Conservation (phyloP, 169 alveolate genomes). For the Plasmodium berghei region DNA sequence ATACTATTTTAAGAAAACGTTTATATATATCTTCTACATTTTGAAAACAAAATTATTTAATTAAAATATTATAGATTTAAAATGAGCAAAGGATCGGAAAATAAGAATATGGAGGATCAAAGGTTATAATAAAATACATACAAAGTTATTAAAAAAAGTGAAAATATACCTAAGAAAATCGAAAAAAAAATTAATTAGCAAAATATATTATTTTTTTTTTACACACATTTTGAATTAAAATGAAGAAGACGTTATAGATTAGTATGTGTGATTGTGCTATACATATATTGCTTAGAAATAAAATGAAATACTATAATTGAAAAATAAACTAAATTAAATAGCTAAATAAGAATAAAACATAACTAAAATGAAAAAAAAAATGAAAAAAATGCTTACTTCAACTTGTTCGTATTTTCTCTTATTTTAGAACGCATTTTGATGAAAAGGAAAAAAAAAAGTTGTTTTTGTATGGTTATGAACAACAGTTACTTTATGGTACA, state of each 20-base stretch:
- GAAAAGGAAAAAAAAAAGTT: conserved; percentile 67
- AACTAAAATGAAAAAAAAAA: conserved; percentile 6
- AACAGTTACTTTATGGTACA: conserved; percentile 60
- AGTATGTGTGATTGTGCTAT: too few species aligned
- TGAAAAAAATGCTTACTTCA: conserved; percentile 8
- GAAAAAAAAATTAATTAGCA: conserved; percentile 5
- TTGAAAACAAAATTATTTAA: not conserved
- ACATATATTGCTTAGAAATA: too few species aligned
- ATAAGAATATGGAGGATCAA: conserved; percentile 63
- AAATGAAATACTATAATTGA: too few species aligned
- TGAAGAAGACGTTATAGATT: too few species aligned
- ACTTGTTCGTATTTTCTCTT: conserved; percentile 1
- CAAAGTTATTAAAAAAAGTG: conserved; percentile 1
- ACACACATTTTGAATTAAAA: not conserved
- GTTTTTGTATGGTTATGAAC: conserved; percentile 68
- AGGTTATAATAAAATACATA: conserved; percentile 24
- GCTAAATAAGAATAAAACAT: too few species aligned
- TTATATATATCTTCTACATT: too few species aligned
- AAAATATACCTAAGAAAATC: not conserved
- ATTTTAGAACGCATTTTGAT: conserved; percentile 54
- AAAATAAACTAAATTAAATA: too few species aligned
- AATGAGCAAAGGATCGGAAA: conserved; percentile 61
- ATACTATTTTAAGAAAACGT: too few species aligned
- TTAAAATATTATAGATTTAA: conserved; percentile 7
- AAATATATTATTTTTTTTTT: not conserved